Evolutionary conservation across 2,329 filamentous ascomycete species (phyloP).

Genomic region (Reticulascus tulasneorum): DNA sequence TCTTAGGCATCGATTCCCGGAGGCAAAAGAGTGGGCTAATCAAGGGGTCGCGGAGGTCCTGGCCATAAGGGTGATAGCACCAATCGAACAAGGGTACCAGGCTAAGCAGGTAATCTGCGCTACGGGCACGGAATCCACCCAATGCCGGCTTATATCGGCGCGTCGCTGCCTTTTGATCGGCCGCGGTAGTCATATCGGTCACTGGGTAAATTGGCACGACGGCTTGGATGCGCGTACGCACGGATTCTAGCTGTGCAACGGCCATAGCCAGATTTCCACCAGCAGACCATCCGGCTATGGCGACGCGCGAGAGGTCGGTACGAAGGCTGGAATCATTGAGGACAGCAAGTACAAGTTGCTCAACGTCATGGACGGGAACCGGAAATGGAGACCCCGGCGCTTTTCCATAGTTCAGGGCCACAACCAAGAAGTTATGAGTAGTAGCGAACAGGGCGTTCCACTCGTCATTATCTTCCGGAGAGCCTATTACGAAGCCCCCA

Average conservation of each 20-base stretch:
- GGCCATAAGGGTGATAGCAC: constrained; percentile 25
- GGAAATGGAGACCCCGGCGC: constrained; percentile 42
- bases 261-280: constrained; percentile 45
- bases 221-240: constrained; percentile 26
- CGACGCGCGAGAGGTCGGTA: constrained; percentile 36
- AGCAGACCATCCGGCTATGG: constrained; percentile 45
- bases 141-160: constrained; percentile 21
- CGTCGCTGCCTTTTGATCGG: constrained; percentile 17
- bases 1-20: constrained; percentile 26
- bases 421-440: constrained; percentile 34
- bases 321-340: constrained; percentile 39
- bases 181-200: constrained; percentile 26
- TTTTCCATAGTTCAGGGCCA: constrained; percentile 45
- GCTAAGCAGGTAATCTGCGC: constrained; percentile 9
- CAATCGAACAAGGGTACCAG: constrained; percentile 24
- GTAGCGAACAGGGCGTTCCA: constrained; percentile 40
- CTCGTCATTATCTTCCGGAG: constrained; percentile 38
- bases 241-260: constrained; percentile 31
- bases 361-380: constrained; percentile 37
- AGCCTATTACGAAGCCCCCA: constrained; percentile 43
- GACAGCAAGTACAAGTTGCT: constrained; percentile 35
- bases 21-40: constrained; percentile 29
- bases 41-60: constrained; percentile 25
- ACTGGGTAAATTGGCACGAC: constrained; percentile 38
- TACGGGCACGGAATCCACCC: constrained; percentile 13